Base-by-base conservation (phyloP, 345 rosid genomes). In the Lumnitzera racemosa region DNA sequence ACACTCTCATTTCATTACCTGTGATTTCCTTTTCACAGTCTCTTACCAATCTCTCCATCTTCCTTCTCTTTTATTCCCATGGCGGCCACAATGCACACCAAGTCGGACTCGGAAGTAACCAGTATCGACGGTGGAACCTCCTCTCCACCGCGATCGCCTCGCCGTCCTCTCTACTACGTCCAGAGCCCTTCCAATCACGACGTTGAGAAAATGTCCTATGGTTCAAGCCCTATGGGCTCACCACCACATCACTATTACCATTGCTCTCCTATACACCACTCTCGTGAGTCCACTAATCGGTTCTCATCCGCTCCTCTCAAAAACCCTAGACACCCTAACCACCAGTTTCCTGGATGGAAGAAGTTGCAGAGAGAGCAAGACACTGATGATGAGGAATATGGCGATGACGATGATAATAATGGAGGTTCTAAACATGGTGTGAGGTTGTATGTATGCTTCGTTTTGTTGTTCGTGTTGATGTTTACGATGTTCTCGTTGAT, bases 171-270 rank as follows among this genome's bases (percentile, higher is more conserved):
- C 16, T 92, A 89, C 83, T 89, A 89, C 75, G 97, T 92, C 11
- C 98, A 89, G 54, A 92, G 97, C 74, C 98, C 98, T 0, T 92
- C 98, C n/a, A 85, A 89, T 76, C 89, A 84, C 62, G 97, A 89
- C 72, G 88, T 62, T 12, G 96, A 92, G 81, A 92, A 92, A 70
- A 89, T 87, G 98, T 92, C 98, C 0, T 87, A 76, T 70, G 98
- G 91, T 47, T 92, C 97, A 1, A 87, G 94, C 65, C 96, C 96
- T 3, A 47, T 66, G 24, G 91, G 74, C 11, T 92, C 98, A 2
- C 98, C 97, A 0, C 12, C 24, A 14, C 68, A 56, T 86, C 46
- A 76, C 53, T 92, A 70, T 80, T 92, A 89, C 73, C 94, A 89
- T 62, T 78, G 87, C 73, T 92, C 98, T 9, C 96, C 98, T 1